phyloP scores from a whole-genome alignment of 768 basidiomycete species.

The Tubosaeta sp. region DNA sequence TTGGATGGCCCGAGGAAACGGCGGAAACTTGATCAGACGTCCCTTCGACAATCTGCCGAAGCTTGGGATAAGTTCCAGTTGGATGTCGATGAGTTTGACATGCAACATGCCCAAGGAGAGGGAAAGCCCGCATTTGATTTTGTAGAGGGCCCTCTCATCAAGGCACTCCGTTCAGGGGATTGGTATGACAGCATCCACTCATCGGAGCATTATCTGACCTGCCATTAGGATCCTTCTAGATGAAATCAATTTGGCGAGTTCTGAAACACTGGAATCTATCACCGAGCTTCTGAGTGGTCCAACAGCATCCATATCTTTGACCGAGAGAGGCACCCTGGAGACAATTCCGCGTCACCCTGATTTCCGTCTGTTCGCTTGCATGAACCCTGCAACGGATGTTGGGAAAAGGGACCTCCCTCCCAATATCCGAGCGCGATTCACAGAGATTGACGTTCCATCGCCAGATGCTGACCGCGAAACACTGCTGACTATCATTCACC shows the following conservation, averaged over 20 bases:
- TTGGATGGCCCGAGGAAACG: constrained; percentile 60
- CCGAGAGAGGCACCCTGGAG: constrained; percentile 88
- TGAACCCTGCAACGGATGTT: constrained; percentile 99
- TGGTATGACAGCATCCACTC: constrained; percentile 54
- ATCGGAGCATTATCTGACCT: constrained; percentile 1
- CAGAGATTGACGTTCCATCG: constrained; percentile 92
- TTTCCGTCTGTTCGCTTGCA: constrained; percentile 96
- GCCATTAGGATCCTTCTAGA: constrained; percentile 81
- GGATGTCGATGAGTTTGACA: constrained; percentile 76
- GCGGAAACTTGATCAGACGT: constrained; percentile 52
- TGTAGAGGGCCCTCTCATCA: constrained; percentile 93
- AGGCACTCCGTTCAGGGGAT: constrained; percentile 81
- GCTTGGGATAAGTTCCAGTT: constrained; percentile 66
- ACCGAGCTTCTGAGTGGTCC: constrained; percentile 84
- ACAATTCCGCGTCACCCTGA: constrained; percentile 89
- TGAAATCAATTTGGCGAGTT: constrained; percentile 91
- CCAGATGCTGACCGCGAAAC: constrained; percentile 93
- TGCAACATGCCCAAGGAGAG: constrained; percentile 82
- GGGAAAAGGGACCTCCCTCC: constrained; percentile 97
- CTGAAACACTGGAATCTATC: constrained; percentile 92
- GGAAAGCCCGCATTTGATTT: constrained; percentile 93
- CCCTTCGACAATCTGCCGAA: constrained; percentile 41
- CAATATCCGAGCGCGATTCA: constrained; percentile 86
- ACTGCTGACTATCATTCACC: constrained; percentile 76
- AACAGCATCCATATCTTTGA: constrained; percentile 84